phyloP scores from a whole-genome alignment of 306 rosid species.

The Lathyrus sativus region DNA sequence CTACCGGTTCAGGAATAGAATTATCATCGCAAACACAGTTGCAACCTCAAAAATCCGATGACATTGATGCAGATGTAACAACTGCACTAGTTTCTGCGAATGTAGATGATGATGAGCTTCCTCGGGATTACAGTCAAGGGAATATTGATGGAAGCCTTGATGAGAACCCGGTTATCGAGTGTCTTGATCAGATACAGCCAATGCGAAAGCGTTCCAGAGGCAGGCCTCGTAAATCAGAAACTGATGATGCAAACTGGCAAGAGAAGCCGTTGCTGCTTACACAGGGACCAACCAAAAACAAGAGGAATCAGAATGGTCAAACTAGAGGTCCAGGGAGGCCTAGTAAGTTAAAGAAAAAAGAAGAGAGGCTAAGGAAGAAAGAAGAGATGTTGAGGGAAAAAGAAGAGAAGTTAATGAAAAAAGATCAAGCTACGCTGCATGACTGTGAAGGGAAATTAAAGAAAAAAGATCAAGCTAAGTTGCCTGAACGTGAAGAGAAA shows the following conservation, averaged over 20 bases:
- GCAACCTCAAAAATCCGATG: slow-evolving; percentile 25
- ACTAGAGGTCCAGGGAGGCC: slow-evolving; percentile 35
- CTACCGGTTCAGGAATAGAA: slow-evolving; percentile 13
- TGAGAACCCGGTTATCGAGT: background rate
- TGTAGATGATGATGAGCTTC: slow-evolving; percentile 21
- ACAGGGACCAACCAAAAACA: slow-evolving; percentile 11
- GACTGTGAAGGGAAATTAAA: background rate
- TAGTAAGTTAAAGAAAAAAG: background rate
- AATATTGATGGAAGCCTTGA: slow-evolving; percentile 1
- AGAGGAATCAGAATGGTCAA: background rate
- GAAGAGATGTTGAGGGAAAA: background rate
- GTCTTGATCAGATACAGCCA: background rate
- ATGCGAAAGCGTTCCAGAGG: slow-evolving; percentile 38
- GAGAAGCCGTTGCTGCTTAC: background rate
- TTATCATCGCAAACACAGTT: slow-evolving; percentile 14
- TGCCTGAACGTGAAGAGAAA: background rate
- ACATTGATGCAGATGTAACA: slow-evolving; percentile 7
- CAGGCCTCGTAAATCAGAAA: slow-evolving; percentile 33
- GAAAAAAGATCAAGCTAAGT: background rate
- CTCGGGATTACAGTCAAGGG: slow-evolving; percentile 25
- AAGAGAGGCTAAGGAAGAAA: background rate
- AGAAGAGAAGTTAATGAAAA: background rate
- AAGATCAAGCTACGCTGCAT: background rate
- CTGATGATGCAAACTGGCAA: slow-evolving; percentile 1
- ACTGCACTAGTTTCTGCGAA: slow-evolving; percentile 14